Conservation (phyloP, 495 filamentous ascomycete species). For the Aspergillus carlsbadensis region DNA sequence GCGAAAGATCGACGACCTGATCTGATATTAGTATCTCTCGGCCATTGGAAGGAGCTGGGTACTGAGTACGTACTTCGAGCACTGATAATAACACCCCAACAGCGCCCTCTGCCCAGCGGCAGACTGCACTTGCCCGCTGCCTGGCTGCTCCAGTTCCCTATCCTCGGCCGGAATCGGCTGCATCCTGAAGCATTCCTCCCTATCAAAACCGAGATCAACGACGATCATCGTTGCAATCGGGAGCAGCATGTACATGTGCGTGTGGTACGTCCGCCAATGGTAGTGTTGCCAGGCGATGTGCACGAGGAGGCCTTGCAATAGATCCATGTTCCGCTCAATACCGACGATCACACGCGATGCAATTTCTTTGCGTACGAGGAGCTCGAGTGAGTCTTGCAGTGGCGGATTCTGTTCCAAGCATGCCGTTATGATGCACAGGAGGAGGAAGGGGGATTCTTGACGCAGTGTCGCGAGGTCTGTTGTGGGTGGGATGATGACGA, state of each 20-base stretch:
- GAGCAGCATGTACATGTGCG: constrained; percentile 6
- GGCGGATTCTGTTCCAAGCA: background rate
- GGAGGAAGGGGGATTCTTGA: constrained; percentile 2
- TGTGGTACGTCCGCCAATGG: constrained; percentile 6
- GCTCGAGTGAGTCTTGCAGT: background rate
- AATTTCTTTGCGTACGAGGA: background rate
- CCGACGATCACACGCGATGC: background rate
- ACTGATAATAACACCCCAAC: constrained; percentile 4
- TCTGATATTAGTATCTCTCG: background rate
- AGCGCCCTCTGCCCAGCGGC: constrained; percentile 1
- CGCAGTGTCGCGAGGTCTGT: background rate
- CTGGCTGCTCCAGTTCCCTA: background rate
- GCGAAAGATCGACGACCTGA: constrained; percentile 6
- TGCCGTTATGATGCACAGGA: constrained; percentile 5
- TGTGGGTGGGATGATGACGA: background rate
- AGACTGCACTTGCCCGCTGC: background rate
- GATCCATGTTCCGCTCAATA: constrained; percentile 9
- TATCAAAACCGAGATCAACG: background rate
- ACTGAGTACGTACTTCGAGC: constrained; percentile 4
- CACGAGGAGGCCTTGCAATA: constrained; percentile 14
- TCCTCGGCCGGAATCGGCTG: background rate
- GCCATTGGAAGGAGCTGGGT: too few relatives aligned
- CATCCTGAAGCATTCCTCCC: background rate
- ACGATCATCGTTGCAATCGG: constrained; percentile 2
- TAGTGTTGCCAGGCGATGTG: constrained; percentile 17